phyloP scores from a whole-genome alignment of 2,329 filamentous ascomycete genomes.

The Hypomyces perniciosus region DNA sequence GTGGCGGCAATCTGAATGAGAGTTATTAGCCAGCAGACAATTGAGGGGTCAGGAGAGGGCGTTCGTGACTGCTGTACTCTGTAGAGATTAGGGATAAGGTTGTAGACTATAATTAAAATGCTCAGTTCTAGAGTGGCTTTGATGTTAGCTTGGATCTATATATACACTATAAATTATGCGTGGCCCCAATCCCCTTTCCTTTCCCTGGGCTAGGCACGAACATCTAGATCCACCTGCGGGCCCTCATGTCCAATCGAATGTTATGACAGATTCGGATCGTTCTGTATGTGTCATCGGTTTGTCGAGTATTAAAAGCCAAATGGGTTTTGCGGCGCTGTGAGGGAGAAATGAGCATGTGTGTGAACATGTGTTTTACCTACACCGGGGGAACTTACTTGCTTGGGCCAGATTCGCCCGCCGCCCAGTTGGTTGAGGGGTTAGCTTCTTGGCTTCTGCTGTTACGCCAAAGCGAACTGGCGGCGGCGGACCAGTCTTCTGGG shows the following conservation, averaged over 20 bases:
- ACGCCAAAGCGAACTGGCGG: conserved; percentile 88
- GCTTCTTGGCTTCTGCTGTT: conserved; percentile 62
- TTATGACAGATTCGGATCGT: not conserved
- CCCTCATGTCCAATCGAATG: not conserved
- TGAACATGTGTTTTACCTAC: not conserved
- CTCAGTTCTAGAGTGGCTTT: not conserved
- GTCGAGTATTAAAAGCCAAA: conserved; percentile 41
- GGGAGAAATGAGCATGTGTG: not conserved
- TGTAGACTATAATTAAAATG: not conserved
- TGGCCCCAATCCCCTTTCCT: not conserved
- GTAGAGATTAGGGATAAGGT: not conserved
- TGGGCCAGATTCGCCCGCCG: conserved; percentile 83
- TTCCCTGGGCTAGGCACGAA: not conserved
- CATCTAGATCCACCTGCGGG: not conserved
- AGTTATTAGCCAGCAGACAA: too few relatives aligned
- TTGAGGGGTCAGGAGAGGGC: too few relatives aligned
- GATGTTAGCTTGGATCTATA: not conserved
- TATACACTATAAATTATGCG: not conserved
- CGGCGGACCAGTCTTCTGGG: conserved; percentile 57
- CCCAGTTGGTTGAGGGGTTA: conserved; percentile 82
- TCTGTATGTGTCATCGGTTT: not conserved
- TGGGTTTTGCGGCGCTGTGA: conserved; percentile 45
- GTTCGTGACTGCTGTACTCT: not conserved
- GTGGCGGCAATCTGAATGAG: too few relatives aligned
- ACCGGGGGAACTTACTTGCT: conserved; percentile 71